phyloP scores from a whole-genome alignment of 2,329 filamentous ascomycete genomes.

The Colletotrichum sp. region DNA sequence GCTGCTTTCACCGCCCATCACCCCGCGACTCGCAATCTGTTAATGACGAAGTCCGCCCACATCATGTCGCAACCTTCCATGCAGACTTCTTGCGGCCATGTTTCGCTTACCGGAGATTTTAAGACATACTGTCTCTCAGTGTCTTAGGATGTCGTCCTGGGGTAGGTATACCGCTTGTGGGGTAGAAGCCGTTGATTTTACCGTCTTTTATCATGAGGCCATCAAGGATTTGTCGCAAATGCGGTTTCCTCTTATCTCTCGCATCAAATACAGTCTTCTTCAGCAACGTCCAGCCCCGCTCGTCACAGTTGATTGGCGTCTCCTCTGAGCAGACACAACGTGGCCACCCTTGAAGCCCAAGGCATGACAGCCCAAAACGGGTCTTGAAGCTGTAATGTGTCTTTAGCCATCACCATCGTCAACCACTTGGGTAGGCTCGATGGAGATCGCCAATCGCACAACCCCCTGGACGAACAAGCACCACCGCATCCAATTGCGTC shows the following conservation, averaged over 20 bases:
- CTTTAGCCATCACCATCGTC: background rate
- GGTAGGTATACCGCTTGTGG: background rate
- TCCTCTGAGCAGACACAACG: accelerated
- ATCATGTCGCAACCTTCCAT: background rate
- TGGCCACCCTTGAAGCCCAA: background rate
- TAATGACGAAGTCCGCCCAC: background rate
- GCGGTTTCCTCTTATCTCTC: background rate
- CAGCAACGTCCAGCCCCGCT: background rate
- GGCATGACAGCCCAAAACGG: background rate
- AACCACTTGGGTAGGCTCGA: background rate
- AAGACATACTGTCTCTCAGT: background rate
- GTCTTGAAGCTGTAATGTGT: background rate
- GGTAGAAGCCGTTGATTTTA: background rate
- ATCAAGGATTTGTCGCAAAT: background rate
- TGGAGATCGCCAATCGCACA: background rate
- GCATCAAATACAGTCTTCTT: background rate
- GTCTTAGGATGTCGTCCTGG: background rate
- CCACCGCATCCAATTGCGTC: background rate
- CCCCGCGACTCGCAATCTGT: background rate
- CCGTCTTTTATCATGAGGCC: background rate
- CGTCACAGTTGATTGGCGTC: background rate
- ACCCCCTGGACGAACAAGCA: background rate
- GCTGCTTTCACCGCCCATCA: background rate
- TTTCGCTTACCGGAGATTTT: background rate
- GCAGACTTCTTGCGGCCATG: background rate